Conservation (phyloP, 2,329 filamentous ascomycete genomes). For the Clarireedia hainanense region DNA sequence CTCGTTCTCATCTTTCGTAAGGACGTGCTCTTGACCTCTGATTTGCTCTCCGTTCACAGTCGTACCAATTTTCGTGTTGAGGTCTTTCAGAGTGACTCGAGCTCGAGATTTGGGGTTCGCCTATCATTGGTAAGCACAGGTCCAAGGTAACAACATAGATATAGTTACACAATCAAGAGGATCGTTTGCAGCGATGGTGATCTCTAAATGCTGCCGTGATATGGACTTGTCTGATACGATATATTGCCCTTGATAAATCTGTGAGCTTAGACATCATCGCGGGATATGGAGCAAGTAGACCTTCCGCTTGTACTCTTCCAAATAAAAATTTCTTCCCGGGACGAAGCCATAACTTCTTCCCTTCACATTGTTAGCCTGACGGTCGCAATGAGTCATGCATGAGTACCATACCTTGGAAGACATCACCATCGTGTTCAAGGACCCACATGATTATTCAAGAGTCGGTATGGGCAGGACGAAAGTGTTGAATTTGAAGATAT, state of each 20-base stretch:
- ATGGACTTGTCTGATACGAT: slow-evolving; percentile 74
- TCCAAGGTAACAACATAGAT: slow-evolving; percentile 2
- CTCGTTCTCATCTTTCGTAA: slow-evolving; percentile 51
- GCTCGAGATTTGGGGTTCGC: slow-evolving; percentile 41
- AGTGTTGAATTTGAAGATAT: neutral
- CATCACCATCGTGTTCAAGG: neutral
- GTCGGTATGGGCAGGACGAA: neutral
- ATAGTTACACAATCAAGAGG: slow-evolving; percentile 57
- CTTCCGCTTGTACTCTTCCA: slow-evolving; percentile 65
- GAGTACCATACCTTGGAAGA: neutral
- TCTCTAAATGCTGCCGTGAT: slow-evolving; percentile 79
- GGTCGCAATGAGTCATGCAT: neutral
- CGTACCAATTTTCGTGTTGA: slow-evolving; percentile 79
- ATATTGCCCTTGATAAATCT: slow-evolving; percentile 49
- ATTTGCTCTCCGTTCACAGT: slow-evolving; percentile 65
- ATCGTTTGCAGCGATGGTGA: slow-evolving; percentile 60
- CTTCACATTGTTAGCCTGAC: slow-evolving; percentile 31
- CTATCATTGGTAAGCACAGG: slow-evolving; percentile 4
- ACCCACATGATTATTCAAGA: neutral
- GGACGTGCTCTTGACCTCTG: slow-evolving; percentile 45
- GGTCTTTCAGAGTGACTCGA: slow-evolving; percentile 65
- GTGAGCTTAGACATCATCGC: neutral
- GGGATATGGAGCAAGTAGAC: slow-evolving; percentile 29
- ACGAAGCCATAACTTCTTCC: slow-evolving; percentile 72
- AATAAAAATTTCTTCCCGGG: slow-evolving; percentile 82